Base-by-base conservation (phyloP, 305 asterid genomes). In the Withania somnifera region DNA sequence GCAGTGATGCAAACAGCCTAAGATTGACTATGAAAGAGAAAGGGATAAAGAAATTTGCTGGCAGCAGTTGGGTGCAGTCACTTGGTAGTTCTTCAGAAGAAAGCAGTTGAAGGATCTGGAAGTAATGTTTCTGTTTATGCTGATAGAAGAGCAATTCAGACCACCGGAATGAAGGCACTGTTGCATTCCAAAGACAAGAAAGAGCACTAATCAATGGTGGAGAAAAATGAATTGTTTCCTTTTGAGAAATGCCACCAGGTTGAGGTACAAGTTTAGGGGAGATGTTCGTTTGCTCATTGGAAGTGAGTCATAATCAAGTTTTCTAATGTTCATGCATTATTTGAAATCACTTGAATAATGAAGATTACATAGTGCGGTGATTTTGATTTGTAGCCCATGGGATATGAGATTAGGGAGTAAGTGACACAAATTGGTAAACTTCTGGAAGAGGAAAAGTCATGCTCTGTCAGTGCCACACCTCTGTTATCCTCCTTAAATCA, bases 11-110 rank as follows among this genome's bases (percentile, higher is more conserved):
- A 24, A 83, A 83, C 77, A 81, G 78, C 77, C 83, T 86, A 54
- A 89, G 93, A 89, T 47, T 79, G 54, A 69, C 81, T 61, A 90
- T 93, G 92, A 91, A 86, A 80, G 82, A 34, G 7, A 92, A 85
- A 84, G 89, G 94, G 22, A 63, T 91, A 85, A 87, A 88, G 82
- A 91, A 92, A 86, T 86, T 68, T 77, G 89, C 94, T 40, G 91
- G 92, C 8, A 79, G 80, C 78, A 93, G 97, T 86, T 90, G 94
- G 94, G 85, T 91, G 81, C 81, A 84, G 63, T 73, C 61, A 22
- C 66, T 56, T 53, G 69, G 82, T 67, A 71, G 30, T 60, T 53
- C 14, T 69, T 32, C 58, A 50, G 52, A 81, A 79, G 83, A 6
- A 17, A 32, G 10, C 15, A 77, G 14, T 36, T 9, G 53, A 82